Base-by-base conservation (phyloP, 345 rosid species). In the Eucalyptus decipiens region DNA sequence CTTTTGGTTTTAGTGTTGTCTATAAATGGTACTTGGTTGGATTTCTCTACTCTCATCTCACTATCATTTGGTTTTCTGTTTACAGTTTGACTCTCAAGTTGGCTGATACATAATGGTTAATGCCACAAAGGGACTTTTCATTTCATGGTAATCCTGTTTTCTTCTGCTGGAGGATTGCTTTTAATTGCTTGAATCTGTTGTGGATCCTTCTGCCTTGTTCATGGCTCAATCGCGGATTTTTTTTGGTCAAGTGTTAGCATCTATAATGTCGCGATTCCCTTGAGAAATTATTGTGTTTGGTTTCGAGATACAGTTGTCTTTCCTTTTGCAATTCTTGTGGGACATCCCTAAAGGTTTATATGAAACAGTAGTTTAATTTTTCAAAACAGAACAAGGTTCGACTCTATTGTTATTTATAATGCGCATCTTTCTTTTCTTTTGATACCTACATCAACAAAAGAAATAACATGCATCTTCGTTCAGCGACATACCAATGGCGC, bases 401-500 rank as follows among this genome's bases (percentile, higher is more conserved):
- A 37, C 81, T 76, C 2, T 40, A 1, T 76, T 40, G 5, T 21
- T 76, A 2, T 76, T 37, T 76, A 34, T 34, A 19, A 12, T 12
- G 17, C 10, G 28, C 40, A 16, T 86, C 62, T 34, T 58, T 52
- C 62, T n/a, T 87, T 42, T 19, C 52, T 3, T 58, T 87, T 45
- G 51, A 28, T 40, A 40, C 83, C 2, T 40, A 11, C 26, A 13
- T 40, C 9, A 21, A 37, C 47, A 40, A 37, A 42, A 16, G 52
- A 56, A 43, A 24, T 80, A 69, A 45, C 49, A 19, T 23, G 42
- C 15, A 87, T 87, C 85, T 34, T 85, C 34, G 51, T 90, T 93
- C 94, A 97, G 98, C 42, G 99, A 96, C 90, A 93, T 96, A 60
- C 98, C 97, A 1, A 95, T 96, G 99, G 96, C 96, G 9, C 97